Percentiles rank a stretch among this genome's conserved stretches.
These are phyloP conservation scores for Chalciporus piperatus DNA, from an alignment of 768 basidiomycete species.

Conservation along the genomic window DNA sequence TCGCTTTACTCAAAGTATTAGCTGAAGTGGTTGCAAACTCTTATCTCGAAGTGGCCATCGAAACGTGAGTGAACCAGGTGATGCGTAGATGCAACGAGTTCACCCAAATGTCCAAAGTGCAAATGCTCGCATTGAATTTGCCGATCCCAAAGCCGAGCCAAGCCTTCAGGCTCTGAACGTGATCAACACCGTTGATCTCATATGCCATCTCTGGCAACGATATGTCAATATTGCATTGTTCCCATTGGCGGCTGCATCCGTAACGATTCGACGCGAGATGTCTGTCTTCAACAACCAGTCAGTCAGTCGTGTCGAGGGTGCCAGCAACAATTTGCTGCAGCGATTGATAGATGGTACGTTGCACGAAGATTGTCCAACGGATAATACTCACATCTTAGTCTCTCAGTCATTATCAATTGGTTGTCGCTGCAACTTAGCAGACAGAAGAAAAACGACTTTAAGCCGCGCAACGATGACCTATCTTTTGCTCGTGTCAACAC, in stretches of 20 bases:
- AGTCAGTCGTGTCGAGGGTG: slow-evolving; percentile 80
- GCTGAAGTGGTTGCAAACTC: slow-evolving; percentile 79
- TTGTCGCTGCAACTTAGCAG: slow-evolving; percentile 74
- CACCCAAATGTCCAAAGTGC: slow-evolving; percentile 45
- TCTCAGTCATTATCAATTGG: slow-evolving; percentile 69
- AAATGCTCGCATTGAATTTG: slow-evolving; percentile 63
- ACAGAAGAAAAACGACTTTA: slow-evolving; percentile 96
- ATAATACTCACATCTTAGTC: background rate
- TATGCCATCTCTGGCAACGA: slow-evolving; percentile 96
- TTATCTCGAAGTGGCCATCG: slow-evolving; percentile 89
- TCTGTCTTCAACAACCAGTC: slow-evolving; percentile 87
- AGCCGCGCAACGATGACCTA: slow-evolving; percentile 92
- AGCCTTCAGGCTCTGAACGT: slow-evolving; percentile 64
- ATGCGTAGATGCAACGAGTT: background rate
- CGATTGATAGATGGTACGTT: slow-evolving; percentile 75
- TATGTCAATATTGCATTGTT: slow-evolving; percentile 89
- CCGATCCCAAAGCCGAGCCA: slow-evolving; percentile 79
- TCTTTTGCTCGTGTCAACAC: slow-evolving; percentile 95
- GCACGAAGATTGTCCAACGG: background rate
- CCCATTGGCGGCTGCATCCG: slow-evolving; percentile 80
- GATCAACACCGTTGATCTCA: slow-evolving; percentile 73
- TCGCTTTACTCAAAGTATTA: slow-evolving; percentile 77
- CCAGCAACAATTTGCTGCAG: slow-evolving; percentile 76
- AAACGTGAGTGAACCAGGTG: slow-evolving; percentile 65
- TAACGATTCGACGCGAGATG: slow-evolving; percentile 91